phyloP scores from a whole-genome alignment of 2,329 filamentous ascomycete genomes.

The Plectosphaerella cucumerina region DNA sequence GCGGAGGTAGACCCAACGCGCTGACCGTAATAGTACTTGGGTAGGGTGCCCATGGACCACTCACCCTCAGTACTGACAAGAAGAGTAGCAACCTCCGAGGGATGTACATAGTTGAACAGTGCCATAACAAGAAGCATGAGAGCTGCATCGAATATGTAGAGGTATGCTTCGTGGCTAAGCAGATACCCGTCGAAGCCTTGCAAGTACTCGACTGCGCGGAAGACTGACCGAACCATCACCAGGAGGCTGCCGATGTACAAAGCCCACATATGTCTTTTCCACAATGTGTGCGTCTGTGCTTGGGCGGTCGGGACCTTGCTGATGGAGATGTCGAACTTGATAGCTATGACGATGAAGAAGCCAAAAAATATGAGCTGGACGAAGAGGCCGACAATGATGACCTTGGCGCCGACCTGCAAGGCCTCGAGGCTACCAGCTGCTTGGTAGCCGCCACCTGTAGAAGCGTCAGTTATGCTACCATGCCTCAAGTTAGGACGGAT shows the following conservation, averaged over 20 bases:
- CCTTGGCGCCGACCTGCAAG: slow-evolving; percentile 30
- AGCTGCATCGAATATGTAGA: slow-evolving; percentile 37
- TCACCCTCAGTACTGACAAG: too few species aligned
- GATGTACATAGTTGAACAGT: slow-evolving; percentile 10
- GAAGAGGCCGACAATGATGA: slow-evolving; percentile 48
- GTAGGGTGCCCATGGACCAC: too few species aligned
- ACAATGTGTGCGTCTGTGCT: slow-evolving; percentile 19
- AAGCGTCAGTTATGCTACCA: too few species aligned
- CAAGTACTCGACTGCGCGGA: slow-evolving; percentile 38
- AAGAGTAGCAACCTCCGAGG: not conserved
- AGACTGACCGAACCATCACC: slow-evolving; percentile 36
- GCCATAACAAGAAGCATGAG: slow-evolving; percentile 26
- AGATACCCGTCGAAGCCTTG: slow-evolving; percentile 28
- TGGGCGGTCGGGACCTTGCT: slow-evolving; percentile 14
- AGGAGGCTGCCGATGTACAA: slow-evolving; percentile 22
- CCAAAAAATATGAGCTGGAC: slow-evolving; percentile 54
- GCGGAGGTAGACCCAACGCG: too few species aligned
- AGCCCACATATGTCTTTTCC: slow-evolving; percentile 22
- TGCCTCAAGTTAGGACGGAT: too few species aligned
- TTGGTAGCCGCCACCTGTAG: slow-evolving; percentile 10
- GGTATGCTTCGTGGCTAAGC: slow-evolving; percentile 27
- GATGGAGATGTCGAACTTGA: slow-evolving; percentile 38
- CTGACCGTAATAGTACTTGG: too few species aligned
- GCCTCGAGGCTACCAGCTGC: not conserved
- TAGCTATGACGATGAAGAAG: slow-evolving; percentile 44